Evolutionary conservation across 768 basidiomycete genomes (phyloP).

Genomic region (Pleurotus citrinopileatus): DNA sequence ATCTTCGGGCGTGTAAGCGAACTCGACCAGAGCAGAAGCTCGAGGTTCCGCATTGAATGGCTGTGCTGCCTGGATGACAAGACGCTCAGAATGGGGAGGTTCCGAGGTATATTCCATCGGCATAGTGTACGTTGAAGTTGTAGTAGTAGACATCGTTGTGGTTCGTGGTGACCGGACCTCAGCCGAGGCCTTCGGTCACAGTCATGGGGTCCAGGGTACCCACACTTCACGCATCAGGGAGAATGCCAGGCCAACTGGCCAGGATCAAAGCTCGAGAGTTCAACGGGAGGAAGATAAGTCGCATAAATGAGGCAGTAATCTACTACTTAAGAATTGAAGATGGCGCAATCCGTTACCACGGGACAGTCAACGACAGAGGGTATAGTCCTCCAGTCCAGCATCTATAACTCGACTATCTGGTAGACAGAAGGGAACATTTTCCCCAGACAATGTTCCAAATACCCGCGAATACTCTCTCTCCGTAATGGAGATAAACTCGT

Average conservation of each 20-base stretch:
- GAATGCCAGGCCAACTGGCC: background rate
- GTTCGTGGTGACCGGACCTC: constrained; percentile 3
- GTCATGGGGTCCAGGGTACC: background rate
- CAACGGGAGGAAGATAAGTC: background rate
- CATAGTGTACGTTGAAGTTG: constrained; percentile 4
- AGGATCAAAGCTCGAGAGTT: background rate
- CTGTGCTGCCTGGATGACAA: constrained; percentile 39
- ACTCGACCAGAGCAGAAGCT: constrained; percentile 52
- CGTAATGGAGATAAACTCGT: constrained; percentile 15
- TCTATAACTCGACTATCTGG: constrained; percentile 12
- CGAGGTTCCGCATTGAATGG: constrained; percentile 75
- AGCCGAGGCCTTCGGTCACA: background rate
- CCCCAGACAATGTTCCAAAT: constrained; percentile 14
- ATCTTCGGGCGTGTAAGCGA: constrained; percentile 57
- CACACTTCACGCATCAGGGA: background rate
- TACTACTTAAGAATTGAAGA: background rate
- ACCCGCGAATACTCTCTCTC: constrained; percentile 14
- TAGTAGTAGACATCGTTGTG: constrained; percentile 6
- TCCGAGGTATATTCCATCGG: constrained; percentile 46
- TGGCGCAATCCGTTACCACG: constrained; percentile 10
- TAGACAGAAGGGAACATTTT: constrained; percentile 16
- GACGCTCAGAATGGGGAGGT: constrained; percentile 45
- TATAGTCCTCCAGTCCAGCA: constrained; percentile 17
- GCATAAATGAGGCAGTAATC: no score
- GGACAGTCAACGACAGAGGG: constrained; percentile 9